Evolutionary conservation across 2,329 filamentous ascomycete genomes (phyloP), one percentile per base, ranked within the genome.

Genomic region (Tolypocladium tundrense): DNA sequence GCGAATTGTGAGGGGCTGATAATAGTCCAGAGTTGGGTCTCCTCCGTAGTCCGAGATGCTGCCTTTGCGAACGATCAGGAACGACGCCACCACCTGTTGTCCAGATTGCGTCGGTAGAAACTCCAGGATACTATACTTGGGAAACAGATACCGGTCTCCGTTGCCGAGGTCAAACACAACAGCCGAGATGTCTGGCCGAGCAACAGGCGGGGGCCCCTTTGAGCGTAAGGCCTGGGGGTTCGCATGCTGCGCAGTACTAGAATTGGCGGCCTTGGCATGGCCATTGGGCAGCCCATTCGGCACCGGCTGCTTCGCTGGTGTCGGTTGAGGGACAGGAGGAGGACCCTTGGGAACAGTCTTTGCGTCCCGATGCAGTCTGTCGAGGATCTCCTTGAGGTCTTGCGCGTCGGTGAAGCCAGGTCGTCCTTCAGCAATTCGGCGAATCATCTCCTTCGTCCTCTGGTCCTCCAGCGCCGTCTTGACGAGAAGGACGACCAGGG

Each of bases 71-170:
- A 90, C 87, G 59, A 92, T 84, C 13, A 94, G 75, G 67, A 93
- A 94, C 1, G 88, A 92, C 3, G 86, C 86, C 50, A 91, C 80
- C 2, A 89, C 80, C 58, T 85, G 79, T 55, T 83, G 81, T 2
- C 82, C 81, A 4, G 76, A 71, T 11, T 75, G 67, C 2, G 70
- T 66, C 9, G 72, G 70, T 1, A 86, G 74, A 66, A 84, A 86
- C 68, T 94, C 88, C 54, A 93, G 70, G 40, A 93, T 87, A 70
- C 86, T 88, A 67, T 88, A 87, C 63, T 86, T 88, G 2, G 90
- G 90, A 62, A 94, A 92, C 53, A 90, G 74, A 68, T 89, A 92
- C 33, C 88, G 82, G 69, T 93, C 89, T 52, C 88, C 88, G 3
- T 77, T 84, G 40, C 85, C 85, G 68, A 90, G 90, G 63, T 90